A percentile compares a stretch with the other conserved stretches of the same genome.
Evolutionary conservation across 2,329 filamentous ascomycete species (phyloP).

Genomic region (Lachnellula willkommii): DNA sequence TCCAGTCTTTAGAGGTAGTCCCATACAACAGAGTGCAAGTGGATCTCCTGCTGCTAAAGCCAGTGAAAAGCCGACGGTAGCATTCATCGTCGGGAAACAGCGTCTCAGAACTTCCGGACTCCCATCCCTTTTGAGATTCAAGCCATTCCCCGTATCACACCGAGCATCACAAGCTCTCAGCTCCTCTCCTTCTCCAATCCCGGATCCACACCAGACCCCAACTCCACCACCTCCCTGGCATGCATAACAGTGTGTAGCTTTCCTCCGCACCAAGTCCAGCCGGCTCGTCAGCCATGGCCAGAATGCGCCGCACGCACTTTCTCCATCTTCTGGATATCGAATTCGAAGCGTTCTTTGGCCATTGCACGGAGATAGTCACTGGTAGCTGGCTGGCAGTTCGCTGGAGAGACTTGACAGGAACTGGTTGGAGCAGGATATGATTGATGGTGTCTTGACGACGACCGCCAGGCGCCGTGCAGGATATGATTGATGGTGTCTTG

Average conservation of each 20-base stretch:
- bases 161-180: conserved; percentile 2
- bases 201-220: conserved; percentile 1
- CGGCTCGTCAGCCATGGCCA: neutral
- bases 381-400: neutral
- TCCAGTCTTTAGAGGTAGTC: neutral
- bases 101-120: neutral
- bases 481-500: neutral
- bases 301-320: neutral
- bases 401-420: neutral
- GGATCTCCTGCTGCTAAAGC: conserved; percentile 4
- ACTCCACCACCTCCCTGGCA: neutral
- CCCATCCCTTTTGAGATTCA: conserved; percentile 1
- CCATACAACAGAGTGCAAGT: neutral
- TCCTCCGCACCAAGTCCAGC: neutral
- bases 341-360: neutral
- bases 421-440: neutral
- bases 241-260: neutral
- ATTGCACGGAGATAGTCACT: neutral
- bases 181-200: neutral
- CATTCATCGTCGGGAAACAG: conserved; percentile 1
- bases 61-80: conserved; percentile 6
- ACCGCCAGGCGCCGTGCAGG: neutral
- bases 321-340: neutral
- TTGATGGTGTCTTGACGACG: neutral
- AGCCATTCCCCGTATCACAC: conserved; percentile 6